phyloP scores from a whole-genome alignment of 805 yeast genomes.

The Schwanniomyces pseudopolymorphus region DNA sequence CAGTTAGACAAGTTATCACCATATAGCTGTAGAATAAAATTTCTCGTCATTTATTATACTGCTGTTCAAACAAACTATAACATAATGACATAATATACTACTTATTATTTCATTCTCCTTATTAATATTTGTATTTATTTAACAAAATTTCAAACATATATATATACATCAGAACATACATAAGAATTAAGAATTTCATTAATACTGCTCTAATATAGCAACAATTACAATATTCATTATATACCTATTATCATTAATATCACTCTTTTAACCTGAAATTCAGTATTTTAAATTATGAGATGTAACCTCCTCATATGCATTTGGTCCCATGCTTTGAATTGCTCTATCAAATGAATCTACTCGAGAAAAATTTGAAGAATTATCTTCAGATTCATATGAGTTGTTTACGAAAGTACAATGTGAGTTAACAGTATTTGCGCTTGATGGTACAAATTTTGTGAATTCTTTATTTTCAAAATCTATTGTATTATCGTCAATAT shows the following conservation, averaged over 20 bases:
- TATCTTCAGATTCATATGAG: not conserved
- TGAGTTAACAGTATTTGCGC: not conserved
- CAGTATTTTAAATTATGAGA: slow-evolving; percentile 6
- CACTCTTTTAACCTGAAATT: not conserved
- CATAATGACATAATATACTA: too few relatives aligned
- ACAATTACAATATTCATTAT: not conserved
- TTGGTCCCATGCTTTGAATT: slow-evolving; percentile 4
- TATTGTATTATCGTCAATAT: slow-evolving; percentile 6
- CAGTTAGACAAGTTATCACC: too few relatives aligned
- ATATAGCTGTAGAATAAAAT: too few relatives aligned
- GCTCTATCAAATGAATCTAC: slow-evolving; percentile 7
- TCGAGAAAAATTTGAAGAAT: not conserved
- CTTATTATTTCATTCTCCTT: too few relatives aligned
- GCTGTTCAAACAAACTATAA: too few relatives aligned
- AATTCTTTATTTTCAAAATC: not conserved
- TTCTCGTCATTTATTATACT: too few relatives aligned
- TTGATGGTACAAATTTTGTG: not conserved
- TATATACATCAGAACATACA: too few relatives aligned
- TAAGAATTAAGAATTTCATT: too few relatives aligned
- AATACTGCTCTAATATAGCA: too few relatives aligned
- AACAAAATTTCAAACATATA: too few relatives aligned
- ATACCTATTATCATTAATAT: not conserved
- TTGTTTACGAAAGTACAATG: slow-evolving; percentile 1
- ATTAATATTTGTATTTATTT: too few relatives aligned
- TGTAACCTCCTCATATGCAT: slow-evolving; percentile 7